These are phyloP conservation scores for Fusarium lateritium DNA, from an alignment of 2,329 filamentous ascomycete genomes.

Conservation along the genomic window DNA sequence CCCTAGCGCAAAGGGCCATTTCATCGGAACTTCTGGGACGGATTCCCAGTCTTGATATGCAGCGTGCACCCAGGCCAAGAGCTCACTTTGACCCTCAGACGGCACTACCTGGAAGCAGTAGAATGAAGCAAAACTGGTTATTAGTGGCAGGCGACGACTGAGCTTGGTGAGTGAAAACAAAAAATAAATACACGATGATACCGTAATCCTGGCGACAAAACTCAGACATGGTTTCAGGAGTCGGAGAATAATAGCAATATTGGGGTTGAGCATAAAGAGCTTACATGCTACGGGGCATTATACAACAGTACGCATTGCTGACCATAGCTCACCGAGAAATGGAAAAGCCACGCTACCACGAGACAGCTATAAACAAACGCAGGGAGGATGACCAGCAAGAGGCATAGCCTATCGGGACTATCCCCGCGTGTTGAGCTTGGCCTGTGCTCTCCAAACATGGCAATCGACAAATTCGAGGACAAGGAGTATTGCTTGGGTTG, in stretches of 20 bases:
- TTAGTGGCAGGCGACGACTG: background rate
- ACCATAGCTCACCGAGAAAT: constrained; percentile 23
- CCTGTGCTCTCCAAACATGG: constrained; percentile 30
- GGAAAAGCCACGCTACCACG: constrained; percentile 22
- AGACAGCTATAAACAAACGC: constrained; percentile 33
- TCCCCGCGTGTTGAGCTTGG: constrained; percentile 35
- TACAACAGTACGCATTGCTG: constrained; percentile 29
- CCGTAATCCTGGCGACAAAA: constrained; percentile 9
- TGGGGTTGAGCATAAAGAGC: constrained; percentile 33
- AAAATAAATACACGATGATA: constrained; percentile 1
- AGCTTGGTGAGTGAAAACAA: constrained; percentile 6
- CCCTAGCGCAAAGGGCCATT: background rate
- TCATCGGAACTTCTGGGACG: constrained; percentile 2
- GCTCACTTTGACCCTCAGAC: constrained; percentile 8
- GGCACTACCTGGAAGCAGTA: constrained; percentile 1
- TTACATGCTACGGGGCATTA: constrained; percentile 25
- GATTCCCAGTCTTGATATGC: constrained; percentile 7
- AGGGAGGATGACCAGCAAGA: constrained; percentile 14
- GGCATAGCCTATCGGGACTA: constrained; percentile 44
- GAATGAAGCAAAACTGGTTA: background rate
- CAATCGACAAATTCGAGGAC: constrained; percentile 23
- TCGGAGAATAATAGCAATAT: constrained; percentile 24
- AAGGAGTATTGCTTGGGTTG: constrained; percentile 21
- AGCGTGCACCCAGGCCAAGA: constrained; percentile 5
- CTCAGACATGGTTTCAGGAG: constrained; percentile 40